Evolutionary conservation across 345 rosid species (phyloP), one percentile per base, ranked within the genome.

Genomic region (Sisymbrium irio): DNA sequence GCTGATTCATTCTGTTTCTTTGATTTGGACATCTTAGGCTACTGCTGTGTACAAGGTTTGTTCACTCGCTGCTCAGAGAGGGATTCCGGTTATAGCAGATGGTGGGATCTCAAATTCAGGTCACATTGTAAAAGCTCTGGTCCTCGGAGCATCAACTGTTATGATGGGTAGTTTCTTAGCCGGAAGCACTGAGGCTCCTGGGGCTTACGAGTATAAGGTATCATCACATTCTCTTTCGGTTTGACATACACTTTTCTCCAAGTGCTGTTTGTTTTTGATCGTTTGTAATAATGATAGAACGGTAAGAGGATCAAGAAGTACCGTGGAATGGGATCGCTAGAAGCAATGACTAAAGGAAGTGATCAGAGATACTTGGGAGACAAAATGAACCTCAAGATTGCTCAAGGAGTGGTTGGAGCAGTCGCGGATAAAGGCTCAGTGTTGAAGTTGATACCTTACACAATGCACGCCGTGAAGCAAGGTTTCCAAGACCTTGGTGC

Each of bases 91-190:
- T 41, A 86, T 95, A 79, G 99, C 98, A 0, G 99, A 95, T 83
- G 99, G 99, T 74, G 99, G 99, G 62, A 88, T 95, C 69, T 88
- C 97, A 75, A 86, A 87, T 74, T 92, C 98, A 4, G 99, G 99
- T 66, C 96, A 92, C n/a, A 85, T 95, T 77, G 97, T 95, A 9
- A 92, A 95, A 66, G 99, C 97, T 82, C 69, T 95, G 39, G 77
- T 76, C 22, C 85, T 95, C 0, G 99, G 99, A 40, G 99, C 99
- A 73, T 95, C 99, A 59, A 88, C 94, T 37, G 94, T 90, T 19
- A 95, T 95, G 99, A 95, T 92, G 98, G 98, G 98, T 39, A 81
- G 93, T 77, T 92, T 92, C 82, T 83, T 94, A 77, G 97, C 97
- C 0, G 98, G 98, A 82, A 94, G 97, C 53, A 82, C 78, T 7